These are phyloP conservation scores for Lentinula lateritia DNA, from an alignment of 768 basidiomycete species.

Conservation along the genomic window DNA sequence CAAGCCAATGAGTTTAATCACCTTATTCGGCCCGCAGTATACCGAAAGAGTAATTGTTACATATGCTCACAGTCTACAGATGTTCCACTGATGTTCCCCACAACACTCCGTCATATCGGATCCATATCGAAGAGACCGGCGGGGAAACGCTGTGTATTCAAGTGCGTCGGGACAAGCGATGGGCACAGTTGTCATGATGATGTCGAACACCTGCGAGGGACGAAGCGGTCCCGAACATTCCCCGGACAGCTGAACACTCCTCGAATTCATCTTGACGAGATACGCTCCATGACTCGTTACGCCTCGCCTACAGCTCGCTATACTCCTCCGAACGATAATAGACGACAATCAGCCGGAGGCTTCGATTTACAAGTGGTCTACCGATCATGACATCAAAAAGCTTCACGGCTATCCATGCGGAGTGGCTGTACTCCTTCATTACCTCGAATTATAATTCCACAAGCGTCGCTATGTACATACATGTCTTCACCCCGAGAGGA, in stretches of 20 bases:
- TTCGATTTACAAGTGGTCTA: background rate
- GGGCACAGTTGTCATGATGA: background rate
- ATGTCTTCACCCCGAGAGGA: no score
- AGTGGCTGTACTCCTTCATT: conserved; percentile 1
- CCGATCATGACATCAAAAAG: background rate
- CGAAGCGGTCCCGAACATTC: background rate
- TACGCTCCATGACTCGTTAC: background rate
- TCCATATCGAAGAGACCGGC: background rate
- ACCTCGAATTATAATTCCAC: no score
- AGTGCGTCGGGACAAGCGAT: background rate
- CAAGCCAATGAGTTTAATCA: background rate
- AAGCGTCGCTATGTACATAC: no score
- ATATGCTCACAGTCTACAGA: no score
- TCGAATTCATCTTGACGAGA: background rate
- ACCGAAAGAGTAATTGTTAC: no score
- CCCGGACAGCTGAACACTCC: background rate
- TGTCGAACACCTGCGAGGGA: background rate
- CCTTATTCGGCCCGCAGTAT: background rate
- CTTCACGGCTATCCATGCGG: background rate
- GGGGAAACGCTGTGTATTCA: background rate
- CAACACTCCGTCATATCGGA: background rate
- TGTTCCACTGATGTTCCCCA: background rate
- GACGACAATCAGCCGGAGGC: background rate
- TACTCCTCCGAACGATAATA: background rate
- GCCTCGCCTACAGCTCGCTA: background rate